phyloP scores from a whole-genome alignment of 768 basidiomycete species.

The Tricholoma sp. region DNA sequence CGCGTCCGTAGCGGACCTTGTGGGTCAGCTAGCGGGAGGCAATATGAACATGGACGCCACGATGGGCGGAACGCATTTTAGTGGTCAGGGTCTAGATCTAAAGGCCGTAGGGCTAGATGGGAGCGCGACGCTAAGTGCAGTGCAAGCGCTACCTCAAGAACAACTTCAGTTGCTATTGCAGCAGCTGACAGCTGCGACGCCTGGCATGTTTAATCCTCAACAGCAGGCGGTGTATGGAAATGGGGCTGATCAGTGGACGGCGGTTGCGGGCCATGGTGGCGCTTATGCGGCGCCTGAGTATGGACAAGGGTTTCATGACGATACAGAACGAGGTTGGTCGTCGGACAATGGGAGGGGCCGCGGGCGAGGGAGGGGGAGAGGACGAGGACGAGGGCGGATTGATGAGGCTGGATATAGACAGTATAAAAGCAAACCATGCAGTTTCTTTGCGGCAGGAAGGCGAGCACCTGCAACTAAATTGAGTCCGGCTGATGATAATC shows the following conservation, averaged over 20 bases:
- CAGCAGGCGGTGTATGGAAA: conserved; percentile 28
- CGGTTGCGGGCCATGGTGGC: conserved; percentile 26
- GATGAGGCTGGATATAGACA: conserved; percentile 65
- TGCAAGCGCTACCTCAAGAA: conserved; percentile 47
- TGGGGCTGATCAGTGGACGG: conserved; percentile 36
- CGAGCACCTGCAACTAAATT: conserved; percentile 51
- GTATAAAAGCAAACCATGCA: conserved; percentile 86
- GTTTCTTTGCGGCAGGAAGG: conserved; percentile 89
- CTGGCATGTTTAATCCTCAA: conserved; percentile 12
- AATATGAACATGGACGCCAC: conserved; percentile 32
- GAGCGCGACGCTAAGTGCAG: conserved; percentile 36
- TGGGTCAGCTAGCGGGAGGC: conserved; percentile 54
- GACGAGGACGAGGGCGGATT: conserved; percentile 41
- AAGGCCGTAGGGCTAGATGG: conserved; percentile 41
- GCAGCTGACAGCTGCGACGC: conserved; percentile 25
- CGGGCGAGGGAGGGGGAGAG: conserved; percentile 56
- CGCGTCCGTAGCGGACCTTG: conserved; percentile 64
- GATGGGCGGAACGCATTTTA: conserved; percentile 29
- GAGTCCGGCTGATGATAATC: conserved; percentile 35
- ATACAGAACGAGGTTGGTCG: conserved; percentile 41
- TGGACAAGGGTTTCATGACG: conserved; percentile 44
- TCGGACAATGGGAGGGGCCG: conserved; percentile 40
- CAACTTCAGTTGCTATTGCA: conserved; percentile 60
- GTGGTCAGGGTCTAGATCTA: conserved; percentile 26
- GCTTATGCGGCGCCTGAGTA: conserved; percentile 35